These are phyloP conservation scores for Papiliotrema terrestris DNA, from an alignment of 1,284 basidiomycete genomes.

Conservation along the genomic window DNA sequence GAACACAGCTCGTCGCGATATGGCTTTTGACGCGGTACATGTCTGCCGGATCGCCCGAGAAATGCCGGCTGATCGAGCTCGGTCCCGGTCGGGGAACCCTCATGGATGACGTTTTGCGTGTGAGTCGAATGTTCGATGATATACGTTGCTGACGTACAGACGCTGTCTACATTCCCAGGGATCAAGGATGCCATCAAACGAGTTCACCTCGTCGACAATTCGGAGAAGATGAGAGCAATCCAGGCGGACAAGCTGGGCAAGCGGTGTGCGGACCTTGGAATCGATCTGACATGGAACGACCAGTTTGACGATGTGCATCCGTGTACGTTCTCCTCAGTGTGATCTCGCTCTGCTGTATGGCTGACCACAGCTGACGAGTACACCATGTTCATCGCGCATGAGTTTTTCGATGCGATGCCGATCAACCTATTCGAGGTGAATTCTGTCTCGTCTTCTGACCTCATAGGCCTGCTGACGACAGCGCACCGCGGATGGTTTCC, in stretches of 20 bases:
- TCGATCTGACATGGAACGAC: slow-evolving; percentile 67
- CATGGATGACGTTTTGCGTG: slow-evolving; percentile 84
- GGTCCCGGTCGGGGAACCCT: slow-evolving; percentile 93
- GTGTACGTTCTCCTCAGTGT: slow-evolving; percentile 23
- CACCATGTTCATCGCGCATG: slow-evolving; percentile 89
- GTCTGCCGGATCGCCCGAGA: slow-evolving; percentile 54
- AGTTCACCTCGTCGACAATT: slow-evolving; percentile 79
- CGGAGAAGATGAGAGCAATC: slow-evolving; percentile 60
- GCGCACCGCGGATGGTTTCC: slow-evolving; percentile 77
- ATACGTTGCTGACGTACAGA: slow-evolving; percentile 19
- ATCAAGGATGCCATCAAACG: slow-evolving; percentile 56
- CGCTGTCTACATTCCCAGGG: slow-evolving; percentile 52
- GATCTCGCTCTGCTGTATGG: neutral
- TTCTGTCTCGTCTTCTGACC: neutral
- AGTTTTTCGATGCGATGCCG: slow-evolving; percentile 96
- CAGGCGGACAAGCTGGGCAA: slow-evolving; percentile 60
- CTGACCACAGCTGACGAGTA: slow-evolving; percentile 54
- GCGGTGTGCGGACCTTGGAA: slow-evolving; percentile 28
- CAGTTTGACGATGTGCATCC: slow-evolving; percentile 64
- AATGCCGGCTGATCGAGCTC: slow-evolving; percentile 78
- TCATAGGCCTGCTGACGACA: slow-evolving; percentile 34
- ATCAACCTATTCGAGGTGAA: slow-evolving; percentile 81
- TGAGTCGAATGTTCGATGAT: slow-evolving; percentile 48
- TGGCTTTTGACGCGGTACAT: slow-evolving; percentile 84
- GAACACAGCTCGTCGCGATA: slow-evolving; percentile 64